phyloP scores from a whole-genome alignment of 2,329 filamentous ascomycete genomes.

The Sporothrix inflata region DNA sequence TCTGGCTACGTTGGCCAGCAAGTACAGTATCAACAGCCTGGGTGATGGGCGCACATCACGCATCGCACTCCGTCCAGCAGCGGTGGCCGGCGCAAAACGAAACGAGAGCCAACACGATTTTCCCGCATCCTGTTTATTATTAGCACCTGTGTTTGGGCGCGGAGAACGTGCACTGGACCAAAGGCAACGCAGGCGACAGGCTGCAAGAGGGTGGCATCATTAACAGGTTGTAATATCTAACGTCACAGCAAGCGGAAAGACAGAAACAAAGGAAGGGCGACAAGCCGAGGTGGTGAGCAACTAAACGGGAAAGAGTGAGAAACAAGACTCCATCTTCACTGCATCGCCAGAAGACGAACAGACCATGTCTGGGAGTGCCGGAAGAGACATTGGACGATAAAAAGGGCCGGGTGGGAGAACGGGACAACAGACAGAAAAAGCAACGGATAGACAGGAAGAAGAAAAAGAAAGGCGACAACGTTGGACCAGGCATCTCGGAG shows the following conservation, averaged over 20 bases:
- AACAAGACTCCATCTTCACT: neutral
- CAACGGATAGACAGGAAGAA: neutral
- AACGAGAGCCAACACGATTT: slow-evolving; percentile 6
- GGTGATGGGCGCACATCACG: slow-evolving; percentile 17
- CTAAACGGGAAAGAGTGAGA: neutral
- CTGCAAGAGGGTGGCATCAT: slow-evolving; percentile 6
- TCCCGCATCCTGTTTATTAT: slow-evolving; percentile 13
- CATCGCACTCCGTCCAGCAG: slow-evolving; percentile 3
- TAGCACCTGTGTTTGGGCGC: neutral
- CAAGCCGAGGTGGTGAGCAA: neutral
- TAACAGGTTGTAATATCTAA: slow-evolving; percentile 1
- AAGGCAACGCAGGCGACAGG: too few relatives aligned
- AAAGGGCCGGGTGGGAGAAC: neutral
- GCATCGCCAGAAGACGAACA: neutral
- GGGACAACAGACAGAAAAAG: neutral
- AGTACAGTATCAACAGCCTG: neutral
- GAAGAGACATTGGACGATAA: slow-evolving; percentile 20
- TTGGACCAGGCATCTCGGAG: slow-evolving; percentile 1
- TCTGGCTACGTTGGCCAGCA: neutral
- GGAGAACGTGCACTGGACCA: neutral
- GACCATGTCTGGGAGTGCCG: neutral
- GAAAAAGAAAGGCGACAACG: neutral
- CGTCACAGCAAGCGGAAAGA: neutral
- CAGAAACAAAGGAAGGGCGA: neutral
- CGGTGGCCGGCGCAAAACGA: slow-evolving; percentile 17